Conservation (phyloP, 2,329 filamentous ascomycete species). For the Colletotrichum destructivum region DNA sequence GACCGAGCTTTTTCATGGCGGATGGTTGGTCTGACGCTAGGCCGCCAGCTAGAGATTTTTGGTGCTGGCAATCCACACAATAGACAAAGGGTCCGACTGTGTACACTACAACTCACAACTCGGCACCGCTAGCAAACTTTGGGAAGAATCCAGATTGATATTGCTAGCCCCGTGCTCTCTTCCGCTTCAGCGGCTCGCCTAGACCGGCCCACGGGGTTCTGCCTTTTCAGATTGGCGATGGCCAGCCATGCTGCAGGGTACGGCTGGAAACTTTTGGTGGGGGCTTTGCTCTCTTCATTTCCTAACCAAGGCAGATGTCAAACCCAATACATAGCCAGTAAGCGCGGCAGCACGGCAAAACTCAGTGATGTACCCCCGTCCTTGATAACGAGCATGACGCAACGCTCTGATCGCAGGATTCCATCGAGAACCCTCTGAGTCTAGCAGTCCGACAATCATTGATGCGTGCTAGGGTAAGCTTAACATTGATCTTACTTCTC, state of each 20-base stretch:
- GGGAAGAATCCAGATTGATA: background rate
- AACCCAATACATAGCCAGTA: background rate
- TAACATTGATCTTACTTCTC: constrained; percentile 16
- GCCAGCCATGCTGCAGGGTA: constrained; percentile 2
- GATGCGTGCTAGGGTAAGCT: constrained; percentile 37
- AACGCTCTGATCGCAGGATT: constrained; percentile 27
- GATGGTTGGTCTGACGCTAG: constrained; percentile 4
- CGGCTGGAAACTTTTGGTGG: constrained; percentile 12
- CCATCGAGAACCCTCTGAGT: constrained; percentile 30
- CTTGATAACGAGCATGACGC: constrained; percentile 33
- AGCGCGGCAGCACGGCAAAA: constrained; percentile 15
- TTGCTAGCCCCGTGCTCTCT: constrained; percentile 6
- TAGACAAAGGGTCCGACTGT: constrained; percentile 4
- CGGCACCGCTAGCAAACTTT: constrained; percentile 6
- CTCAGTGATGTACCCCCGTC: background rate
- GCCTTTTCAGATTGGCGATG: constrained; percentile 23
- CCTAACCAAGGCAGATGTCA: background rate
- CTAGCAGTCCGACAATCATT: constrained; percentile 26
- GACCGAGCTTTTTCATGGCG: constrained; percentile 35
- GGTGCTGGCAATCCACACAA: constrained; percentile 21
- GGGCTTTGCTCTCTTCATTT: constrained; percentile 16
- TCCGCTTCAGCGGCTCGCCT: constrained; percentile 12
- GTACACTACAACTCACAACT: background rate
- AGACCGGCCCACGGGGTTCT: constrained; percentile 9
- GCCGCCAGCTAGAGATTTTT: constrained; percentile 17